phyloP scores from a whole-genome alignment of 306 rosid genomes.

The Acacia acuminata region DNA sequence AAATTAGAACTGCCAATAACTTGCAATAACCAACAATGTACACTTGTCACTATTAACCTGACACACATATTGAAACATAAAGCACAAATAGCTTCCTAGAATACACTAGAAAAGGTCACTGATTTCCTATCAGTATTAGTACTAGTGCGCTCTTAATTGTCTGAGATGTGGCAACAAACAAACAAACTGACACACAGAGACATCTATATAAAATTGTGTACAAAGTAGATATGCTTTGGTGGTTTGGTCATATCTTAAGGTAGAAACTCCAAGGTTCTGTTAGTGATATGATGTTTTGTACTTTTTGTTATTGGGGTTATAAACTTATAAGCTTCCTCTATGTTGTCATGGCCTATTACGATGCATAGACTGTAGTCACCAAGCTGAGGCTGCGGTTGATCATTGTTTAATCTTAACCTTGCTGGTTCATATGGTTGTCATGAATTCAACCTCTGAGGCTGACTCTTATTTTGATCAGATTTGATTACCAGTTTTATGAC shows the following conservation, averaged over 20 bases:
- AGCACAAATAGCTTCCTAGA: no score
- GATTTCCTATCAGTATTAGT: neutral
- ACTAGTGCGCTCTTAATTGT: neutral
- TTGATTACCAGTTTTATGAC: conserved; percentile 61
- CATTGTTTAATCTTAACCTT: neutral
- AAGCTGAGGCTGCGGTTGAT: conserved; percentile 2
- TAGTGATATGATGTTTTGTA: neutral
- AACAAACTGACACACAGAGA: neutral
- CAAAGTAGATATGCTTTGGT: neutral
- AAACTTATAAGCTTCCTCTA: neutral
- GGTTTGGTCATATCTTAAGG: neutral
- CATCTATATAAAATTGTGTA: neutral
- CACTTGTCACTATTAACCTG: no score
- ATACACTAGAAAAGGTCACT: no score
- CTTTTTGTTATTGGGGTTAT: neutral
- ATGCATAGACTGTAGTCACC: neutral
- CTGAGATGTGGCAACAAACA: neutral
- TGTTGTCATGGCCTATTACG: neutral
- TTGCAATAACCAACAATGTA: no score
- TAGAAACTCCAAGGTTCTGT: conserved; percentile 7
- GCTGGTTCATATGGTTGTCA: conserved; percentile 10
- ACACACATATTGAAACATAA: no score
- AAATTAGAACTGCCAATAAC: no score
- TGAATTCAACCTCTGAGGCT: neutral
- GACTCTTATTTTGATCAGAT: conserved; percentile 47